These are phyloP conservation scores for Micractinium conductrix DNA, from an alignment of 139 green algal species.

Conservation along the genomic window DNA sequence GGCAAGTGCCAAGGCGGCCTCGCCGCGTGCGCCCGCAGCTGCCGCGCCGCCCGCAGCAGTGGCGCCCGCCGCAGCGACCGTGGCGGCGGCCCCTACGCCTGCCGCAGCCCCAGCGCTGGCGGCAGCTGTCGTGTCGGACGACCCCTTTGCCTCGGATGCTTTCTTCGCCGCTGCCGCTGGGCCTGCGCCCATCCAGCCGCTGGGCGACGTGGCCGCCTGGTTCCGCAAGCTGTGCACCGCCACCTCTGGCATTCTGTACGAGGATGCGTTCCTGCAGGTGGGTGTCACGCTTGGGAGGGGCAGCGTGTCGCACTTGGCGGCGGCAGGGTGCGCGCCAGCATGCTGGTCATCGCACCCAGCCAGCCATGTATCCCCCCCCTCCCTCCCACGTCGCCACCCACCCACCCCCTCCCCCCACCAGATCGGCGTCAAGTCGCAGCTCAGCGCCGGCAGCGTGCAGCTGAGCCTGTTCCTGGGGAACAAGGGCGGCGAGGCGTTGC, in stretches of 20 bases:
- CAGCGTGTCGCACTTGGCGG: no score
- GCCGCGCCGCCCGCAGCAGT: background rate
- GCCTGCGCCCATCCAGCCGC: constrained; percentile 46
- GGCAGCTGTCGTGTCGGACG: background rate
- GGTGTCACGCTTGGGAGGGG: background rate
- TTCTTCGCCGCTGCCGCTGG: constrained; percentile 12
- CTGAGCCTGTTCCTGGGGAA: constrained; percentile 92
- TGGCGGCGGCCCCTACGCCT: background rate
- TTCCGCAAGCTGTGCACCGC: constrained; percentile 59
- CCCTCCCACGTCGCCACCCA: no score
- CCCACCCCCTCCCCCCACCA: constrained; percentile 34
- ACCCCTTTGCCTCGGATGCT: constrained; percentile 37
- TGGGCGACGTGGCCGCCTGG: constrained; percentile 70
- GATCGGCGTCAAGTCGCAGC: constrained; percentile 87
- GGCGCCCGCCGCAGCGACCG: background rate
- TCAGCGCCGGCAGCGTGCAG: constrained; percentile 55
- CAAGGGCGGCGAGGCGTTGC: constrained; percentile 72
- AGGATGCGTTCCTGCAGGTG: constrained; percentile 93
- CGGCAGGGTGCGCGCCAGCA: no score
- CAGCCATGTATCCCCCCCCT: no score
- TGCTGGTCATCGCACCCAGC: no score
- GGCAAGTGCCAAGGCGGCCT: background rate
- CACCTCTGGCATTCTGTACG: constrained; percentile 90
- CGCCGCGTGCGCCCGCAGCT: background rate
- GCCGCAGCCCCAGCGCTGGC: background rate